Evolutionary conservation across 1,139 yeast genomes (phyloP).

Genomic region (Candida anutae): DNA sequence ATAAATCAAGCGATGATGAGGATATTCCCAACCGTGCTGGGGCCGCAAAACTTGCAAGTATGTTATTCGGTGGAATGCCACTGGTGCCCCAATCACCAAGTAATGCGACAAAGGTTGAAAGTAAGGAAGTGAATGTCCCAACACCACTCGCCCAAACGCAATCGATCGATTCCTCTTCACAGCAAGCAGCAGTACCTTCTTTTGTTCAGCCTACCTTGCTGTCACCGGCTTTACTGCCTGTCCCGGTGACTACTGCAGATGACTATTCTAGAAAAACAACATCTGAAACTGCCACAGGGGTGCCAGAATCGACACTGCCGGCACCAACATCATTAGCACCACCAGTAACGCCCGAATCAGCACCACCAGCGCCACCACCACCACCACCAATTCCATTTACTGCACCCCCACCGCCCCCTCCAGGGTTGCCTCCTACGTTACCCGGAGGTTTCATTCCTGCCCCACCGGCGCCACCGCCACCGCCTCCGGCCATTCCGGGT

Average conservation of each 20-base stretch:
- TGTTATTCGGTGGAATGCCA: conserved; percentile 53
- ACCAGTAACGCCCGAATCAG: no score
- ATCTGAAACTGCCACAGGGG: no score
- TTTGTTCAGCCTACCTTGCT: background rate
- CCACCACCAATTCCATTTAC: conserved; percentile 18
- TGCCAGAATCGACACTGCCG: no score
- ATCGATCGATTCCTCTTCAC: conserved; percentile 2
- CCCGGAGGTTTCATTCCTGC: conserved; percentile 10
- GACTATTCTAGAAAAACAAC: no score
- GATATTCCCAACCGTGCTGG: conserved; percentile 43
- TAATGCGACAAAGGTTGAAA: conserved; percentile 11
- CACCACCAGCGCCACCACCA: no score
- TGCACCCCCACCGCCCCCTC: conserved; percentile 8
- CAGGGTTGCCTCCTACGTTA: conserved; percentile 13
- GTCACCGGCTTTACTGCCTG: no score
- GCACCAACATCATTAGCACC: no score
- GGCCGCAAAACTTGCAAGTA: conserved; percentile 56
- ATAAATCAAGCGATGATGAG: conserved; percentile 43
- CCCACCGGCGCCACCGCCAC: conserved; percentile 21
- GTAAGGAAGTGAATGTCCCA: conserved; percentile 2
- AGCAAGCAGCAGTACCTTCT: conserved; percentile 6
- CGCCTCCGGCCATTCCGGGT: conserved; percentile 22
- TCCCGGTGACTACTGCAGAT: no score
- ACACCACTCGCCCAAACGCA: no score
- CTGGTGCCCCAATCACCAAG: conserved; percentile 14